Evolutionary conservation across 495 filamentous ascomycete species (phyloP), one percentile per base, ranked within the genome.

Genomic region (Pseudoneurospora amorphoporcata): DNA sequence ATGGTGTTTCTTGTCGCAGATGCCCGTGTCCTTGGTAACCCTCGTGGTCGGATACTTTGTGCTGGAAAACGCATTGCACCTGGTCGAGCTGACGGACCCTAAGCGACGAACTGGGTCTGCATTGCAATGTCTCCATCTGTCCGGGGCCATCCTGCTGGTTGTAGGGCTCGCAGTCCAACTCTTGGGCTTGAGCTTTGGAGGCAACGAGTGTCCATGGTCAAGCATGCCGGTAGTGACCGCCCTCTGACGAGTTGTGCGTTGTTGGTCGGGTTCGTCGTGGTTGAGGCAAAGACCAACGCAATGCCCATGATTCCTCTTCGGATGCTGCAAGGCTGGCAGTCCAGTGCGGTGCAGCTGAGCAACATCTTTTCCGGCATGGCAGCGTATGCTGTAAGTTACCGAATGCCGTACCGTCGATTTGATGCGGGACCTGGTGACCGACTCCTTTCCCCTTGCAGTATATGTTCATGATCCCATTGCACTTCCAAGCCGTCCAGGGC

Each of bases 331-430:
- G 88, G 88, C 3, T 75, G 83, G 17, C 81, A 86, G 38, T 86
- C 87, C 0, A 79, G 87, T 1, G 84, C 85, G 2, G 87, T 85
- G 10, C 87, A 88, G 76, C 77, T 90, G 58, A 83, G 87, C 45
- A 91, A 91, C 76, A 82, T 90, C n/a, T 88, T 87, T 71, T 84
- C 86, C 5, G 88, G 88, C 0, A 87, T 89, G 81, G 83, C 88
- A 45, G 85, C 88, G 17, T 91, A 90, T 76, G 88, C 87, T 16
- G 88, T 90, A 73, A 76, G 87, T 38, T 38, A 19, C 5, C 5
- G 23, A 70, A 39, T 12, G 19, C 12, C 32, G 16, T 17, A 4
- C 4, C 8, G 10, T 58, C 32, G 37, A 23, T 72, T 69, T 74
- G 47, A 3, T 29, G 40, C 39, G 1, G 4, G 32, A 45, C 3